Evolutionary conservation across 352 stramenopile species (phyloP).

Genomic region (Phytophthora litchii): DNA sequence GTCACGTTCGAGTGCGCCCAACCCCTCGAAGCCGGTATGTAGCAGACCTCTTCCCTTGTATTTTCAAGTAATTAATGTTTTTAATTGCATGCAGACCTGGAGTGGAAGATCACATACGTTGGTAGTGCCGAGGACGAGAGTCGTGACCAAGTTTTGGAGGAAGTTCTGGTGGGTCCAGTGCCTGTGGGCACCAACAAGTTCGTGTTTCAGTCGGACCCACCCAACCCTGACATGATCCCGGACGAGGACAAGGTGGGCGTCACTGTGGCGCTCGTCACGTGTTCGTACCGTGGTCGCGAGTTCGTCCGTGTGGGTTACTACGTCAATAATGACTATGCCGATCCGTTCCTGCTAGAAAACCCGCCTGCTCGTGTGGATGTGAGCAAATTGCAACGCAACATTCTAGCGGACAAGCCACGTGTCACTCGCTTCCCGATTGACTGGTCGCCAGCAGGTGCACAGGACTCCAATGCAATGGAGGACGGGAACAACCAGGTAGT

Average conservation of each 20-base stretch:
- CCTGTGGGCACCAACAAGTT: constrained; percentile 99
- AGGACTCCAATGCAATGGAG: constrained; percentile 52
- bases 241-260: constrained; percentile 98
- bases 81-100: constrained; percentile 86
- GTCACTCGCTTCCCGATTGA: constrained; percentile 96
- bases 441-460: constrained; percentile 84
- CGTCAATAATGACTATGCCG: constrained; percentile 99
- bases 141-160: constrained; percentile 97
- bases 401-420: constrained; percentile 97
- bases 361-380: constrained; percentile 86
- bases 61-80: neutral
- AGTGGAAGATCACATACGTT: constrained; percentile 99
- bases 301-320: constrained; percentile 98
- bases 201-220: constrained; percentile 95
- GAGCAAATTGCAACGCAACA: constrained; percentile 94
- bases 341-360: constrained; percentile 88
- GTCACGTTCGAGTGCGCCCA: constrained; percentile 99
- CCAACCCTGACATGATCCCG: constrained; percentile 92
- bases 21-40: constrained; percentile 93
- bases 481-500: constrained; percentile 33
- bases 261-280: constrained; percentile 98
- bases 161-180: constrained; percentile 98
- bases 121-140: constrained; percentile 95
- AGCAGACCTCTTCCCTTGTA: neutral
- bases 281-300: constrained; percentile 96